Evolutionary conservation across 345 rosid genomes (phyloP), one percentile per base, ranked within the genome.

Genomic region (Crucihimalaya himalaica): DNA sequence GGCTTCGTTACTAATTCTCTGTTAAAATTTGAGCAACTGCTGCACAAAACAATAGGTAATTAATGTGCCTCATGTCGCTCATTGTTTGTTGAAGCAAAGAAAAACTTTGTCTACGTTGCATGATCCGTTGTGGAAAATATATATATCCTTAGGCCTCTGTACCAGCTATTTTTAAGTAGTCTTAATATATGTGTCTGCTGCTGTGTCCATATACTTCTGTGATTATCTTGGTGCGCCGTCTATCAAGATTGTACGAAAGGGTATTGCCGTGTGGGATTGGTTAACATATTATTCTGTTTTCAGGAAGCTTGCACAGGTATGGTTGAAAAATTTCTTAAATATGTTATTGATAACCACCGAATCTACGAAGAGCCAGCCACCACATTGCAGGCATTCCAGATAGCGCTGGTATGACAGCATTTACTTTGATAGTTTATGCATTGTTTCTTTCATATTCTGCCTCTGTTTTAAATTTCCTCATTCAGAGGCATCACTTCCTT

Each of bases 301-400:
- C 90, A 95, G 99, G 91, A 83, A 48, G 85, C 83, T 79, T 82
- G 81, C 68, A 87, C 75, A 81, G 70, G 61, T 65, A 82, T 86
- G 84, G 87, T 65, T 78, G 87, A 82, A 62, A 80, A 62, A 42
- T 80, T 92, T 79, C 88, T 90, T 31, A 86, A 84, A 75, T 90
- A 89, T 82, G 84, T 95, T 32, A 78, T 90, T 82, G 87, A 82
- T 66, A 86, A 92, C 77, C 84, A 86, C 76, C 84, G 23, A 68
- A 83, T 92, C 55, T 76, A 58, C 51, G 76, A 70, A 81, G 90
- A 92, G 78, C 88, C 88, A 28, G 78, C 74, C 37, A 70, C 87
- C 56, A 63, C 78, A 39, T 82, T 87, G 74, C 96, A 92, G 81
- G 99, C 97, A 16, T 95, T 95, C 72, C 91, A 83, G 79, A 79